Percentiles rank a stretch among this genome's conserved stretches.
Conservation (phyloP, 1,284 basidiomycete genomes). For the Apiotrichum sp. region DNA sequence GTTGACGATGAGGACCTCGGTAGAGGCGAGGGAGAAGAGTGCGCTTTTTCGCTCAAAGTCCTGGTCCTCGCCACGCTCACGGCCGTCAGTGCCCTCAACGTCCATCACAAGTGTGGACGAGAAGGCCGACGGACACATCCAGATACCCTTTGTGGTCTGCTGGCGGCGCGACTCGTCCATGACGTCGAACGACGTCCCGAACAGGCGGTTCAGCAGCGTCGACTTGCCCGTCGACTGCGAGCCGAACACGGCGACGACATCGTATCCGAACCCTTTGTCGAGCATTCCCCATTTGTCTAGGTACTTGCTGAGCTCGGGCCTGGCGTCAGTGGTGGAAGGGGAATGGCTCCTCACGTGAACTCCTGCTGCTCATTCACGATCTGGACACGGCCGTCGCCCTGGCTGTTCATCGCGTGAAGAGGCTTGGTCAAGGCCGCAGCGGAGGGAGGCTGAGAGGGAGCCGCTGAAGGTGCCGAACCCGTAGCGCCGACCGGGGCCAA, state of each 20-base stretch:
- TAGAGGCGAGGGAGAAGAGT: constrained; percentile 91
- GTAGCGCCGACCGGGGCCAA: no score
- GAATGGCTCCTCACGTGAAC: constrained; percentile 65
- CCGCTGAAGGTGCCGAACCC: no score
- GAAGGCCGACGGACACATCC: constrained; percentile 90
- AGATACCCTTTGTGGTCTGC: constrained; percentile 99
- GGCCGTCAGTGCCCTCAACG: constrained; percentile 96
- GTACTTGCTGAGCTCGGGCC: constrained; percentile 62
- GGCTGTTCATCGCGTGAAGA: constrained; percentile 6
- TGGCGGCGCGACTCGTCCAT: constrained; percentile 91
- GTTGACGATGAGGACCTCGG: constrained; percentile 93
- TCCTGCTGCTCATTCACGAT: constrained; percentile 82
- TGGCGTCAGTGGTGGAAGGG: constrained; percentile 33
- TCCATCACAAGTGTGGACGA: constrained; percentile 97
- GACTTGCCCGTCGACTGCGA: constrained; percentile 98
- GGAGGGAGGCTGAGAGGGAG: no score
- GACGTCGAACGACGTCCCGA: constrained; percentile 96
- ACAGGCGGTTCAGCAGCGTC: constrained; percentile 90
- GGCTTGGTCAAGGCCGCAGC: neutral
- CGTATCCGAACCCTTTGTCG: constrained; percentile 83
- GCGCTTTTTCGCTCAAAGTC: constrained; percentile 99
- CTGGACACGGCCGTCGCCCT: constrained; percentile 53
- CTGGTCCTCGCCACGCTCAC: constrained; percentile 98
- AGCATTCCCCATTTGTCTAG: constrained; percentile 74
- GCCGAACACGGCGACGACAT: constrained; percentile 90